A percentile compares a stretch with the other conserved stretches of the same genome.
Conservation (phyloP, 352 stramenopile species). For the Phytophthora pistaciae region DNA sequence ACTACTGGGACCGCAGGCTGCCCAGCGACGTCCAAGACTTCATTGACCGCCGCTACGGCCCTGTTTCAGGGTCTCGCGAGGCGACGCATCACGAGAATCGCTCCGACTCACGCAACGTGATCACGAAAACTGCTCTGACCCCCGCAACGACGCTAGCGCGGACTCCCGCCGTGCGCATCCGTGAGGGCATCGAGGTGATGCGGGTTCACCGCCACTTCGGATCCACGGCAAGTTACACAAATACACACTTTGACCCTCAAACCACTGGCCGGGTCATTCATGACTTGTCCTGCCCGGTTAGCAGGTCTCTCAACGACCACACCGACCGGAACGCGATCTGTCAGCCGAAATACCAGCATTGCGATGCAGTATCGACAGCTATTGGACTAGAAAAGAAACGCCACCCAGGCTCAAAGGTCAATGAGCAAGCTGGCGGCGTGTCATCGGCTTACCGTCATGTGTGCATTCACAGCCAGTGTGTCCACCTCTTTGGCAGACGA, state of each 20-base stretch:
- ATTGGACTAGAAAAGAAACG: constrained; percentile 1
- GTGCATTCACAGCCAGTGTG: constrained; percentile 14
- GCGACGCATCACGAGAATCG: no score
- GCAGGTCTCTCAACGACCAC: constrained; percentile 23
- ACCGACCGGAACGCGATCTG: not conserved
- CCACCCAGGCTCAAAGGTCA: not conserved
- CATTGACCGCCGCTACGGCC: no score
- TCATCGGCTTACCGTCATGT: constrained; percentile 17
- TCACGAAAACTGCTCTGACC: no score
- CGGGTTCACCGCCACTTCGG: no score
- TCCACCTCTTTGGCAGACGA: constrained; percentile 10
- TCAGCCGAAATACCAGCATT: constrained; percentile 7
- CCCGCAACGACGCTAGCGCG: no score
- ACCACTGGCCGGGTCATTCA: constrained; percentile 18
- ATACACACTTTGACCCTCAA: not conserved
- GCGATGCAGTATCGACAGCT: constrained; percentile 3
- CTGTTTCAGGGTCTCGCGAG: no score
- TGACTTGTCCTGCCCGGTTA: constrained; percentile 20
- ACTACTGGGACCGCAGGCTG: not conserved
- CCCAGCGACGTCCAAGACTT: no score
- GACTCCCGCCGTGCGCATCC: no score
- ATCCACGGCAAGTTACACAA: no score
- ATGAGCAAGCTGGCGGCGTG: constrained; percentile 20
- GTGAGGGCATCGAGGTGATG: no score
- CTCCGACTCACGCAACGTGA: no score